These are phyloP conservation scores for Paracoccidioides brasiliensis DNA, from an alignment of 2,329 filamentous ascomycete genomes.

Conservation along the genomic window DNA sequence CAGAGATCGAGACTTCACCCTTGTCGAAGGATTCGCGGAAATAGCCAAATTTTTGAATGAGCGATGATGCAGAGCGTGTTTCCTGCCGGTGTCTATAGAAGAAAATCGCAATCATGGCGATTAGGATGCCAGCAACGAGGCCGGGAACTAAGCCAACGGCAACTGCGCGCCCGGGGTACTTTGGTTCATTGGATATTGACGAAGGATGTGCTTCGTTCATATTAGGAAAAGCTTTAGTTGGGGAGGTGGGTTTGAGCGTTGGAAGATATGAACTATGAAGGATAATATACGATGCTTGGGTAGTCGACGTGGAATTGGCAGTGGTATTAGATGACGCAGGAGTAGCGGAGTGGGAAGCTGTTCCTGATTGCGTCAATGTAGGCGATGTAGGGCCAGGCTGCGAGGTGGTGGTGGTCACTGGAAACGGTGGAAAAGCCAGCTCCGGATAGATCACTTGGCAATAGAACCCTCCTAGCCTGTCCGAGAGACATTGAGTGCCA, in stretches of 20 bases:
- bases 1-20: constrained; percentile 26
- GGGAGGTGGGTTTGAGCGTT: constrained; percentile 6
- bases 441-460: not conserved
- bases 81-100: constrained; percentile 22
- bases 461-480: not conserved
- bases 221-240: constrained; percentile 12
- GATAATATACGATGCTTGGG: not conserved
- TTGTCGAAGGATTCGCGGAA: constrained; percentile 23
- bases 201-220: constrained; percentile 12
- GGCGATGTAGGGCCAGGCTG: constrained; percentile 9
- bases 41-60: constrained; percentile 14
- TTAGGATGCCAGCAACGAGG: constrained; percentile 34
- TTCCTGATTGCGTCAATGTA: constrained; percentile 16
- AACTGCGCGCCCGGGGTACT: constrained; percentile 30
- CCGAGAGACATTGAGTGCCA: not conserved
- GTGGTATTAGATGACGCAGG: constrained; percentile 9
- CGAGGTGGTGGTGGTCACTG: not conserved
- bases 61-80: constrained; percentile 7
- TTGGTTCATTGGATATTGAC: constrained; percentile 18
- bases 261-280: not conserved
- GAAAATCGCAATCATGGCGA: constrained; percentile 39
- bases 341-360: constrained; percentile 12
- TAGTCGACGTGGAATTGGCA: constrained; percentile 1
- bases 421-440: not conserved
- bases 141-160: constrained; percentile 36